phyloP scores from a whole-genome alignment of 2,329 filamentous ascomycete genomes.

The Zymoseptoria pseudotritici region DNA sequence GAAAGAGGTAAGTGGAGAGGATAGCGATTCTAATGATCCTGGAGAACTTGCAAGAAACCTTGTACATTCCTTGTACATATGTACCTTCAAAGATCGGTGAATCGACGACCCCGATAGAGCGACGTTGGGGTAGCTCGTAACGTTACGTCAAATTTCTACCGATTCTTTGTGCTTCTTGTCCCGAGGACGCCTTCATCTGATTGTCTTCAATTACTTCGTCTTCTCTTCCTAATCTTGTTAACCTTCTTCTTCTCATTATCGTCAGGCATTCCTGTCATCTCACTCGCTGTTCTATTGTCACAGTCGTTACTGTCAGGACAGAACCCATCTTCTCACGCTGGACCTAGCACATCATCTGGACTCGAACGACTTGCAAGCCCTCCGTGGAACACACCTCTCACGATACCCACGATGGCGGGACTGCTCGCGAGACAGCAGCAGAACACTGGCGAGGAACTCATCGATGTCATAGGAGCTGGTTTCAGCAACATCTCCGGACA shows the following conservation, averaged over 20 bases:
- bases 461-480: slow-evolving; percentile 6
- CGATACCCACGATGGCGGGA: background rate
- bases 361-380: background rate
- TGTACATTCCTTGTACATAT: background rate
- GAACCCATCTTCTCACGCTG: background rate
- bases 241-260: background rate
- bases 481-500: slow-evolving; percentile 29
- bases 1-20: background rate
- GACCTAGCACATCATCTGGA: background rate
- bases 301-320: slow-evolving; percentile 2
- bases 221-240: background rate
- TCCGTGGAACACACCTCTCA: background rate
- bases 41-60: background rate
- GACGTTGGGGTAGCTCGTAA: background rate
- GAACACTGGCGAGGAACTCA: background rate
- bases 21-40: background rate
- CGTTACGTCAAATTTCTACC: background rate
- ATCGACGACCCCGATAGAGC: background rate
- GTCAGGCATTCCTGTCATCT: background rate
- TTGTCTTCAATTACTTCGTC: background rate
- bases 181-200: background rate
- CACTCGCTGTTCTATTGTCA: background rate
- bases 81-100: background rate
- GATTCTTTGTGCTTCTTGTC: background rate
- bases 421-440: background rate